Evolutionary conservation across 495 filamentous ascomycete species (phyloP), one percentile per base, ranked within the genome.

Genomic region (Achaetomiella virescens): DNA sequence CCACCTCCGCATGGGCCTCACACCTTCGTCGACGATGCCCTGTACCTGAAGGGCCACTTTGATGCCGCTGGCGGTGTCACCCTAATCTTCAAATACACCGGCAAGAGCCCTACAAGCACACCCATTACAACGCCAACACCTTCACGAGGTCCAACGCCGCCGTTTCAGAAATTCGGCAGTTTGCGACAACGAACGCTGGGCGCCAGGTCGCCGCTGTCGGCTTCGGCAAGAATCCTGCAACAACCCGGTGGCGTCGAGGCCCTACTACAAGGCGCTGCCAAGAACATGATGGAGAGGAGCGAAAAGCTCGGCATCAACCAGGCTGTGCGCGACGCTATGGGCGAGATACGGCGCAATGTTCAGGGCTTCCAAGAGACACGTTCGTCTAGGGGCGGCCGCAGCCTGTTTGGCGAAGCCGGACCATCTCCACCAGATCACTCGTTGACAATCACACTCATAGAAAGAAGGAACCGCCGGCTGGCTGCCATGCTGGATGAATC

Each of bases 271-370:
- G 89, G 90, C 37, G 90, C 93, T 12, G 91, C 92, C 5, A 85
- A 86, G 61, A 85, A 84, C 37, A 84, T 97, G 15, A 82, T 95
- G 51, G 84, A 88, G 45, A 82, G 85, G 9, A 84, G 91, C 38
- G 91, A 96, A 65, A 82, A 84, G 53, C 89, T 92, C 70, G 90
- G 92, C 3, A 85, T 97, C 29, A 90, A 90, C 58, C 89, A 91
- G 69, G 90, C 89, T 11, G 86, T 98, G 11, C 84, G 91, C 18
- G 91, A 92, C 56, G 92, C 93, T 5, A 82, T 96, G 52, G 88
- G 80, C 14, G 91, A 97, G 72, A 88, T 92, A 44, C 69, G 70
- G 12, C 71, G 71, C 46, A 78, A 78, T 48, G 67, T 78, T 36
- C 70, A 72, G 33, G 67, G 69, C n/a, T 37, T 71, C 11, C 72